Percentiles rank a stretch among this genome's conserved stretches.
These are phyloP conservation scores for Aspergillus alliaceus DNA, from an alignment of 2,329 filamentous ascomycete genomes.

Conservation along the genomic window DNA sequence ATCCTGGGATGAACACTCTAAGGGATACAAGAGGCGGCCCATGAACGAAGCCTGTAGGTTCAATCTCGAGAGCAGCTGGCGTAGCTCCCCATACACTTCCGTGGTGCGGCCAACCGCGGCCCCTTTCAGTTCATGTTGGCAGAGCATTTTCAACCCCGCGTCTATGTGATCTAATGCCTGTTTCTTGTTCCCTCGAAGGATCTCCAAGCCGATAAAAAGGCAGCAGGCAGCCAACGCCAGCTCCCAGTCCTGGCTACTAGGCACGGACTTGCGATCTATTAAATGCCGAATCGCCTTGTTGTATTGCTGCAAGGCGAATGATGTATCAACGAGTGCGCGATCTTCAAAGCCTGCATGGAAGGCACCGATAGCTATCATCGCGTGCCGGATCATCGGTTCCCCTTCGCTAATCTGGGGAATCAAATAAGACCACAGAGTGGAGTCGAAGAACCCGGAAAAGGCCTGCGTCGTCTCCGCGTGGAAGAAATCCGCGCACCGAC, in stretches of 20 bases:
- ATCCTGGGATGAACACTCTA: not conserved
- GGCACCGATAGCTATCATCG: slow-evolving; percentile 52
- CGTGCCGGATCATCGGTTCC: slow-evolving; percentile 51
- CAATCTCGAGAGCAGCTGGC: not conserved
- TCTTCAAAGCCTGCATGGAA: slow-evolving; percentile 35
- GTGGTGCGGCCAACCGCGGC: not conserved
- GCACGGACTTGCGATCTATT: slow-evolving; percentile 29
- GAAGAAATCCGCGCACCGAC: slow-evolving; percentile 43
- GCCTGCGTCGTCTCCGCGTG: slow-evolving; percentile 40
- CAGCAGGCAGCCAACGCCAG: slow-evolving; percentile 17
- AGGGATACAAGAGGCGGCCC: not conserved
- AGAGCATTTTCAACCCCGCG: slow-evolving; percentile 18
- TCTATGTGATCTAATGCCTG: slow-evolving; percentile 20
- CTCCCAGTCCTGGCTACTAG: not conserved
- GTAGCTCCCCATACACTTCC: slow-evolving; percentile 12
- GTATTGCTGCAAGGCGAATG: slow-evolving; percentile 49
- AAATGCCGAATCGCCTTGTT: slow-evolving; percentile 48
- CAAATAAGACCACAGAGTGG: slow-evolving; percentile 32
- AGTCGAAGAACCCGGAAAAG: slow-evolving; percentile 45
- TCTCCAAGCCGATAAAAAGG: slow-evolving; percentile 20
- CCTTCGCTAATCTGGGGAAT: slow-evolving; percentile 48
- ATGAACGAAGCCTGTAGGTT: slow-evolving; percentile 2
- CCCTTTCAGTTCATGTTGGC: not conserved
- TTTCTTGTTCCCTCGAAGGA: slow-evolving; percentile 14
- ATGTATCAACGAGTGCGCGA: not conserved